Evolutionary conservation across 495 filamentous ascomycete genomes (phyloP), one percentile per base, ranked within the genome.

Genomic region (Lophium mytilinum): DNA sequence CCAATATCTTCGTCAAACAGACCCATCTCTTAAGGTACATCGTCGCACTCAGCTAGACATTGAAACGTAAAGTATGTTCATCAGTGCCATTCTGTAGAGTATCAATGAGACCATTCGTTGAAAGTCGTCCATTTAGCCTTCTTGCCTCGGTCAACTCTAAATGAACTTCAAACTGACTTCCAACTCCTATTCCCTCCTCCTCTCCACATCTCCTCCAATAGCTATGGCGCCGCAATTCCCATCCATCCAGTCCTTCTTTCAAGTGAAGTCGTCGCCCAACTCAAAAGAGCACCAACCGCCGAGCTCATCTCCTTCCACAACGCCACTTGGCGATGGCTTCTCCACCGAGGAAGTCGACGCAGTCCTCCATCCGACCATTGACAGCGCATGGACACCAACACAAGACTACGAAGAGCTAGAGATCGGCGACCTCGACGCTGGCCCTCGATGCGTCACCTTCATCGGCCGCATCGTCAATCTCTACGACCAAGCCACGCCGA

Each of bases 391-490:
- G 80, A 73, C 74, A 7, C 82, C 83, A 0, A 66, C 71, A n/a
- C 71, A 72, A 37, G 66, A 73, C 4, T 86, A 86, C 53, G 70
- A 78, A 21, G 68, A 75, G 37, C 61, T 67, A 24, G 63, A 69
- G 5, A 85, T 87, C 33, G 65, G 69, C 7, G 60, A 76, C 12
- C 71, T 87, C 9, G 56, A 75, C 40, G 66, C 78, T 10, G 82
- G 84, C 1, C 77, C 78, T 0, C 60, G 62, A 30, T 73, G 72
- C 36, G 75, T 84, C 14, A 69, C 72, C 7, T 76, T 86, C 52
- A 74, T 69, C 35, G 84, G 80, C n/a, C 72, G 83, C 52, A 61
- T 87, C 10, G 81, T 79, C 14, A 85, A 85, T 54, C 70, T 83
- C 50, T 73, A 68, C 54, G 66, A 77, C 37, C 60, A 65, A 21